These are phyloP conservation scores for Colletotrichum lindemuthianum DNA, from an alignment of 2,329 filamentous ascomycete species.

Conservation along the genomic window DNA sequence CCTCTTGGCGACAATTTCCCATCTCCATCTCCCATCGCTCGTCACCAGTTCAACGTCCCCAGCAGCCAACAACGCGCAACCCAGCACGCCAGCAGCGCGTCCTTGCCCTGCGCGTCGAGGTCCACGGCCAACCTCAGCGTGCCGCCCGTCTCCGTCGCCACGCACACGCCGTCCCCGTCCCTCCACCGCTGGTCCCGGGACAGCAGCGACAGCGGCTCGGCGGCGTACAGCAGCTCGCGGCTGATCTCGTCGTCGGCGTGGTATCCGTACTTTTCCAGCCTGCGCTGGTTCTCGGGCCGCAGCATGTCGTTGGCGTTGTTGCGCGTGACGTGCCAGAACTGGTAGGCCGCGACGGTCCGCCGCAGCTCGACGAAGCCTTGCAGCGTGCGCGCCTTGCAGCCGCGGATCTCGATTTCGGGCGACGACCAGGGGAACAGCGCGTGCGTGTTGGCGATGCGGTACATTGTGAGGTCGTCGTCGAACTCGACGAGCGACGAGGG, in stretches of 20 bases:
- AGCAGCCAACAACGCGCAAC: slow-evolving; percentile 10
- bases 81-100: slow-evolving; percentile 26
- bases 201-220: background rate
- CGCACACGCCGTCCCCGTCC: slow-evolving; percentile 9
- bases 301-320: slow-evolving; percentile 14
- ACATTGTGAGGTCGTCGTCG: slow-evolving; percentile 20
- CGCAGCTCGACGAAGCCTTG: slow-evolving; percentile 19
- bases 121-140: background rate
- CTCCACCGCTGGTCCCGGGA: slow-evolving; percentile 7
- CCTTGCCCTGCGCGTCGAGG: background rate
- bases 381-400: slow-evolving; percentile 18
- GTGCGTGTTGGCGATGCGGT: slow-evolving; percentile 11
- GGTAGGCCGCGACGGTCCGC: slow-evolving; percentile 15
- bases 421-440: background rate
- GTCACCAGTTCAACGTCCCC: background rate
- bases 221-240: slow-evolving; percentile 11
- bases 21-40: background rate
- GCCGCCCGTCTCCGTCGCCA: slow-evolving; percentile 16
- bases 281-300: slow-evolving; percentile 9
- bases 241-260: slow-evolving; percentile 18
- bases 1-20: background rate
- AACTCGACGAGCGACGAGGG: slow-evolving; percentile 1
- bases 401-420: slow-evolving; percentile 16
- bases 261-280: slow-evolving; percentile 14
- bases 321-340: slow-evolving; percentile 36